A percentile compares a stretch with the other conserved stretches of the same genome.
Evolutionary conservation across 83 land plant genomes (phyloP).

Genomic region (Picea abies): DNA sequence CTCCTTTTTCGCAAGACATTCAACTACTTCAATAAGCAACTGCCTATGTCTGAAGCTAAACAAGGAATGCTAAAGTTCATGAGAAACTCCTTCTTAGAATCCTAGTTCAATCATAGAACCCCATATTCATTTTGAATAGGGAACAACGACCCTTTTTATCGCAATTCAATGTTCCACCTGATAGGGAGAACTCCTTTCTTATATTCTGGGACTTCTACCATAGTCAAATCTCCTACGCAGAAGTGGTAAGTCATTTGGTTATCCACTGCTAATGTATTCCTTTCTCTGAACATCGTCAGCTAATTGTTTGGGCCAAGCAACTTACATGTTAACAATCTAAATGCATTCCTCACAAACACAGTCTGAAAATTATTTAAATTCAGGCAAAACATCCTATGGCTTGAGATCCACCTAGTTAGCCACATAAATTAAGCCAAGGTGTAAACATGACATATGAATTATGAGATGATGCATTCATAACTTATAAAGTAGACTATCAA

Average conservation of each 20-base stretch:
- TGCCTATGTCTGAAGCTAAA: too few species aligned
- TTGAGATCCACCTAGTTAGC: neutral
- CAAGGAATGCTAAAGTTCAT: neutral
- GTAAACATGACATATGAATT: too few species aligned
- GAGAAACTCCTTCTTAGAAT: neutral
- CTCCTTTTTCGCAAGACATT: too few species aligned
- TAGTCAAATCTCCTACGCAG: too few species aligned
- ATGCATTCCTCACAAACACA: neutral
- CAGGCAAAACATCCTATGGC: neutral
- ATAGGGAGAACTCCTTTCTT: neutral
- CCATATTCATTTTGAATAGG: neutral
- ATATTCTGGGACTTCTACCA: neutral
- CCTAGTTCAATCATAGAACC: neutral
- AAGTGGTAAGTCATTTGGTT: too few species aligned
- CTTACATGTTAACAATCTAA: neutral
- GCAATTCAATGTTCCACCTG: neutral
- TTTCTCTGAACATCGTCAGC: neutral
- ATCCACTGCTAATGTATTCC: neutral
- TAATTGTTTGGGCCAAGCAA: neutral
- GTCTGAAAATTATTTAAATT: neutral
- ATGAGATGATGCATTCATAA: too few species aligned
- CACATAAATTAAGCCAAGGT: neutral
- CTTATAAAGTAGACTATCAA: too few species aligned
- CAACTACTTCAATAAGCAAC: too few species aligned
- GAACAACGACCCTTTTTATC: neutral